Base-by-base conservation (phyloP, 495 filamentous ascomycete species). In the Amniculicola lignicola region DNA sequence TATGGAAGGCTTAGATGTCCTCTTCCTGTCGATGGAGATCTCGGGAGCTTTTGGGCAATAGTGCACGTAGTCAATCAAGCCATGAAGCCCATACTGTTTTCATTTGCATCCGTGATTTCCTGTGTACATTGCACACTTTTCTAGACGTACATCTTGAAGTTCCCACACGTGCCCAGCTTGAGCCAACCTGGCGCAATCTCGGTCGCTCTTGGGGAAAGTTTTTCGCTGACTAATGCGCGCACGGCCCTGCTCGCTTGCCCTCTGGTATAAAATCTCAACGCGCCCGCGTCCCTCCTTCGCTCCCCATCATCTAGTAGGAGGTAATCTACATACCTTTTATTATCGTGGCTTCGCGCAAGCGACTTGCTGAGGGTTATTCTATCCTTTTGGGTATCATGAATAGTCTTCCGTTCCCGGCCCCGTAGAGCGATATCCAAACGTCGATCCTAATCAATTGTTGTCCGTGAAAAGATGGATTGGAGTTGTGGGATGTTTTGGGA, bases 381-480 rank as follows among this genome's bases (percentile, higher is more conserved):
- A 33, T 64, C 56, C 61, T 61, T 59, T 25, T 42, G 48, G n/a
- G n/a, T n/a, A n/a, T n/a, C n/a, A 72, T 79, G 74, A 66, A 65
- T 77, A 70, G 76, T 70, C 72, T 70, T 76, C 75, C 76, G 76
- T 79, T 79, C 76, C 76, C 76, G 75, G 75, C 74, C 71, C 72
- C 74, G 72, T 75, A 54, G 64, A 76, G 23, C 54, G 35, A 67
- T 62, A 70, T 63, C 53, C 40, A 59, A 62, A 66, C 66, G 66
- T 70, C 66, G 68, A 69, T 71, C 67, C 71, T 66, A 51, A 66
- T 57, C 70, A 74, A 69, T 6, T 40, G 37, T 64, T 57, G 66
- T 68, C 66, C 70, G 57, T 62, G 57, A 56, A 62, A 64, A 61
- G 56, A 62, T 67, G 74, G 76, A 75, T 69, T 65, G 74, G 58